Conservation (phyloP, 768 basidiomycete genomes). For the Auriscalpium orientale region DNA sequence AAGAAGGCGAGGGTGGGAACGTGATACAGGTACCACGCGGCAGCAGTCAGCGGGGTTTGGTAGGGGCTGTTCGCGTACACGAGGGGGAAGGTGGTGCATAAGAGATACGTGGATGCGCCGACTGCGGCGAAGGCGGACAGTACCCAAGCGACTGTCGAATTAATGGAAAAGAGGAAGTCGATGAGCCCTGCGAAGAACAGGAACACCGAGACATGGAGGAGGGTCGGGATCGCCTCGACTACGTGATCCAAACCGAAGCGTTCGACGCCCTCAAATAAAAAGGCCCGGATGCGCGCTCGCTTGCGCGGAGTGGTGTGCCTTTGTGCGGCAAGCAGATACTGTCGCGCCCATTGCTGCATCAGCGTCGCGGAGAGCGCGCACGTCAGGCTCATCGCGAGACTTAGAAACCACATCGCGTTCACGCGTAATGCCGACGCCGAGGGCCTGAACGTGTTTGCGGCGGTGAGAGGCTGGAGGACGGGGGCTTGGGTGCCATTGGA, state of each 20-base stretch:
- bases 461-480: too few species aligned
- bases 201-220: slow-evolving; percentile 10
- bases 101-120: not conserved
- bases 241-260: slow-evolving; percentile 2
- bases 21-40: not conserved
- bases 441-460: not conserved
- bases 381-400: slow-evolving; percentile 8
- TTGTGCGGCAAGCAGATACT: slow-evolving; percentile 4
- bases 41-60: slow-evolving; percentile 6
- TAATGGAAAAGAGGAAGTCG: slow-evolving; percentile 8
- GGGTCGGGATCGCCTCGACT: slow-evolving; percentile 11
- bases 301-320: slow-evolving; percentile 5
- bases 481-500: not conserved
- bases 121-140: not conserved
- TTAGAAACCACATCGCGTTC: slow-evolving; percentile 11
- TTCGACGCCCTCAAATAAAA: slow-evolving; percentile 7
- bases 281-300: slow-evolving; percentile 10
- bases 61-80: slow-evolving; percentile 5
- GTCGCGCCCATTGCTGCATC: slow-evolving; percentile 12
- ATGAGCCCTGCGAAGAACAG: slow-evolving; percentile 8
- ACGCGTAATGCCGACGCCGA: not conserved
- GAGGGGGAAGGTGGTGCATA: slow-evolving; percentile 9
- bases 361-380: slow-evolving; percentile 8
- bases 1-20: not conserved
- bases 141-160: slow-evolving; percentile 2